Evolutionary conservation across 108 stramenopile genomes (phyloP).

Genomic region (Discostella stelligeroides): DNA sequence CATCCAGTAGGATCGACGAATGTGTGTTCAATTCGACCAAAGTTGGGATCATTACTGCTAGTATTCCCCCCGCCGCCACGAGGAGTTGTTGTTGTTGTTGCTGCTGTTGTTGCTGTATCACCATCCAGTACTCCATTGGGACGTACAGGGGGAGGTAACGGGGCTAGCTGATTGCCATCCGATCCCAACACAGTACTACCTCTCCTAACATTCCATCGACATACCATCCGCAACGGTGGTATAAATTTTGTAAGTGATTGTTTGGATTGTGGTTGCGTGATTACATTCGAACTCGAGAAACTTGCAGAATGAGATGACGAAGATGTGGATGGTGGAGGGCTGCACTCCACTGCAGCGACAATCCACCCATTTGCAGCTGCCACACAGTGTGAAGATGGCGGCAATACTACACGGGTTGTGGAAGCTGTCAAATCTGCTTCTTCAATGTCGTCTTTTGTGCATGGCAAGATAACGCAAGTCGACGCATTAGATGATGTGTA

Average conservation of each 20-base stretch:
- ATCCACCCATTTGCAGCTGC: conserved; percentile 87
- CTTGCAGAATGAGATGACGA: conserved; percentile 2
- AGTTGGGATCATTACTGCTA: conserved; percentile 46
- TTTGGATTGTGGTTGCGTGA: background rate
- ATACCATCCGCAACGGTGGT: conserved; percentile 46
- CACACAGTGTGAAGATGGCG: conserved; percentile 68
- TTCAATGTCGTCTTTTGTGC: conserved; percentile 46
- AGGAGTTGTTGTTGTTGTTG: too few relatives aligned
- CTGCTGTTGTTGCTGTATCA: too few relatives aligned
- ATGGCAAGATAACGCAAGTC: conserved; percentile 31
- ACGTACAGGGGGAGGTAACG: conserved; percentile 42
- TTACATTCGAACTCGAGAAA: background rate
- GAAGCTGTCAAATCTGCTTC: conserved; percentile 41
- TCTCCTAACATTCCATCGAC: conserved; percentile 57
- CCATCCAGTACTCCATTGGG: conserved; percentile 50
- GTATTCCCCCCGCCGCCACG: conserved; percentile 35
- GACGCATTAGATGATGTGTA: background rate
- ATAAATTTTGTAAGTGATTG: conserved; percentile 33
- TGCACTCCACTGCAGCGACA: conserved; percentile 77
- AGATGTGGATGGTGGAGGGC: conserved; percentile 24
- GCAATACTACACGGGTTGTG: conserved; percentile 56
- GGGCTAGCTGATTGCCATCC: conserved; percentile 65
- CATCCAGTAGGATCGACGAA: conserved; percentile 87
- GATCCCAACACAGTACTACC: conserved; percentile 53
- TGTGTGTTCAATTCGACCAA: conserved; percentile 64